Percentiles rank a stretch among this genome's conserved stretches.
phyloP scores from a whole-genome alignment of 2,329 filamentous ascomycete genomes.

The Aspergillus transmontanensis region DNA sequence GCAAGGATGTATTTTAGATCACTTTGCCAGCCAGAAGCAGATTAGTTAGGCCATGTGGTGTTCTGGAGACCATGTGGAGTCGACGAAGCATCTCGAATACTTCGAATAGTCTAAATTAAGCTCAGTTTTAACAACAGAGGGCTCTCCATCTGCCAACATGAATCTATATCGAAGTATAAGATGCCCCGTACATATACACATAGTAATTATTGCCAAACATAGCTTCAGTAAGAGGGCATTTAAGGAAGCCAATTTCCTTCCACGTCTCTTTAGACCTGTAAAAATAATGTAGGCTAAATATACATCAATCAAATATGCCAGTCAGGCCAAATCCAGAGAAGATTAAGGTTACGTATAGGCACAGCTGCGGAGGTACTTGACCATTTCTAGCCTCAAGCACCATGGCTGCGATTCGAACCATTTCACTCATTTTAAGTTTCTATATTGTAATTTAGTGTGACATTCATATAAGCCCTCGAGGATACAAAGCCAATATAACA shows the following conservation, averaged over 20 bases:
- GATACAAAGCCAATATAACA: background rate
- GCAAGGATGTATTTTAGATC: constrained; percentile 1
- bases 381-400: background rate
- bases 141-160: too few species aligned
- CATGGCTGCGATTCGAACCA: background rate
- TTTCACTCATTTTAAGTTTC: background rate
- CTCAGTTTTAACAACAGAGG: background rate
- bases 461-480: background rate
- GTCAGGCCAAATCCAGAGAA: background rate
- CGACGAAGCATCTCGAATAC: background rate
- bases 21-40: background rate
- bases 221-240: too few species aligned
- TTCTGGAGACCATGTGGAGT: background rate
- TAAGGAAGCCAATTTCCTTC: background rate
- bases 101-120: background rate
- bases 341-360: background rate
- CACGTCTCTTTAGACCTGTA: background rate
- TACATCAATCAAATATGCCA: background rate
- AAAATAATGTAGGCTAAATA: background rate
- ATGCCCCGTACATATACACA: too few species aligned
- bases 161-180: too few species aligned
- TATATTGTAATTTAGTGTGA: background rate
- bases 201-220: too few species aligned
- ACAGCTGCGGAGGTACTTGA: background rate
- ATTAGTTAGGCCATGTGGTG: background rate